phyloP scores from a whole-genome alignment of 176 grass and related monocot species.

The Chrysopogon serrulatus region DNA sequence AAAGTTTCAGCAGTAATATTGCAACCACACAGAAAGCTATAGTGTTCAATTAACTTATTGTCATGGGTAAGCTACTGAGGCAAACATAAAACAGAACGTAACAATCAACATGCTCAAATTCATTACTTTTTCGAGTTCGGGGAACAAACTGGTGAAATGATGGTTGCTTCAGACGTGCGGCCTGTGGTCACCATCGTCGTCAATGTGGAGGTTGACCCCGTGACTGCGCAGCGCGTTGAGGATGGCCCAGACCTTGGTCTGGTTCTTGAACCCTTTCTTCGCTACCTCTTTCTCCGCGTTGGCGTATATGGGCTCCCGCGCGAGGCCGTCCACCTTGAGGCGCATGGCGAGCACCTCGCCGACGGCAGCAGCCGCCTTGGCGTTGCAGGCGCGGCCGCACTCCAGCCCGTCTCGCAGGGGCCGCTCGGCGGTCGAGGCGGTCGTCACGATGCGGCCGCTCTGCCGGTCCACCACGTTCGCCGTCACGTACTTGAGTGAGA shows the following conservation, averaged over 20 bases:
- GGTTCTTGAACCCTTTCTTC: slow-evolving; percentile 91
- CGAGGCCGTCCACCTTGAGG: slow-evolving; percentile 77
- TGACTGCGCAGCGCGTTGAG: slow-evolving; percentile 57
- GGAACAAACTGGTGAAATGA: background rate
- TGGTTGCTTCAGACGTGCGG: slow-evolving; percentile 22
- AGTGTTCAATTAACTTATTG: background rate
- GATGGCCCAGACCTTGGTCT: slow-evolving; percentile 78
- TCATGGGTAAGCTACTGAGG: background rate
- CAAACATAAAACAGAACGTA: background rate
- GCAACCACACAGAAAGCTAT: background rate
- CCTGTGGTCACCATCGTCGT: slow-evolving; percentile 37
- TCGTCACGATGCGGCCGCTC: slow-evolving; percentile 59
- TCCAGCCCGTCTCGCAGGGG: slow-evolving; percentile 57
- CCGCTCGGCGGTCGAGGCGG: slow-evolving; percentile 83
- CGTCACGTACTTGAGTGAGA: slow-evolving; percentile 94
- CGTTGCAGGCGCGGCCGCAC: slow-evolving; percentile 78
- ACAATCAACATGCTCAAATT: background rate
- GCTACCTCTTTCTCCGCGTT: slow-evolving; percentile 64
- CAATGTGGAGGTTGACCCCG: slow-evolving; percentile 62
- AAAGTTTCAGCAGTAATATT: background rate
- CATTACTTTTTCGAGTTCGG: background rate
- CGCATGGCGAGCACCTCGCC: slow-evolving; percentile 90
- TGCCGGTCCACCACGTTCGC: slow-evolving; percentile 91
- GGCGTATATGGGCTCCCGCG: slow-evolving; percentile 63
- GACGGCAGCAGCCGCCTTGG: slow-evolving; percentile 73